Evolutionary conservation across 1,284 basidiomycete genomes (phyloP).

Genomic region (Stygiomarasmius scandens): DNA sequence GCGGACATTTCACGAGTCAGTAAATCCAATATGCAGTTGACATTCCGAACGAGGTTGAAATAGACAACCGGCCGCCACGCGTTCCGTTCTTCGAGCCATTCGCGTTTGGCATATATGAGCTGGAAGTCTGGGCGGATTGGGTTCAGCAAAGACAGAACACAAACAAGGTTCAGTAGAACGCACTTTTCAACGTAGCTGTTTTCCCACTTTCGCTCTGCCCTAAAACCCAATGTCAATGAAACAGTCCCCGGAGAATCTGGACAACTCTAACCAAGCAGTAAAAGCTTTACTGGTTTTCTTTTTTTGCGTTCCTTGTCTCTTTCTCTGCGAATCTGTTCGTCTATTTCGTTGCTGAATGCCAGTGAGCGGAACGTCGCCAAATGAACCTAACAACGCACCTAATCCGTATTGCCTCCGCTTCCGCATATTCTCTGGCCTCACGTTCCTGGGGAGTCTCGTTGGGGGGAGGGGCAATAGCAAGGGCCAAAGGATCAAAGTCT

Average conservation of each 20-base stretch:
- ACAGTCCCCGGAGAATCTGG: background rate
- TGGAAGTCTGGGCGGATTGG: constrained; percentile 59
- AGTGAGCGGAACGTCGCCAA: background rate
- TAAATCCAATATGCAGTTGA: constrained; percentile 59
- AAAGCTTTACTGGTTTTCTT: constrained; percentile 59
- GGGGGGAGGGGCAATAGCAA: constrained; percentile 57
- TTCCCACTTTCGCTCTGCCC: constrained; percentile 75
- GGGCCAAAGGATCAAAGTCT: constrained; percentile 61
- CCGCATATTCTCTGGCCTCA: constrained; percentile 52
- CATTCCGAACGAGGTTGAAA: constrained; percentile 73
- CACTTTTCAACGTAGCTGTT: constrained; percentile 43
- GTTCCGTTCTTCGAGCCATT: constrained; percentile 68
- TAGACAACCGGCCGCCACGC: constrained; percentile 78
- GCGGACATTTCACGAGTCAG: constrained; percentile 56
- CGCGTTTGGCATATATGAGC: constrained; percentile 62
- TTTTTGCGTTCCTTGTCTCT: constrained; percentile 54
- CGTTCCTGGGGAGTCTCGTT: constrained; percentile 58
- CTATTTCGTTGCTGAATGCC: constrained; percentile 62
- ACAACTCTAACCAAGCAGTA: constrained; percentile 52
- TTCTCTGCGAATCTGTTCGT: constrained; percentile 64
- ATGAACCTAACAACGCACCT: constrained; percentile 13
- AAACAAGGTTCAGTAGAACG: background rate
- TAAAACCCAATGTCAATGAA: constrained; percentile 16
- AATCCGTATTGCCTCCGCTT: constrained; percentile 59
- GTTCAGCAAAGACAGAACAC: background rate